Evolutionary conservation across 2,329 filamentous ascomycete genomes (phyloP), one percentile per base, ranked within the genome.

Genomic region (Colletotrichum lupini): DNA sequence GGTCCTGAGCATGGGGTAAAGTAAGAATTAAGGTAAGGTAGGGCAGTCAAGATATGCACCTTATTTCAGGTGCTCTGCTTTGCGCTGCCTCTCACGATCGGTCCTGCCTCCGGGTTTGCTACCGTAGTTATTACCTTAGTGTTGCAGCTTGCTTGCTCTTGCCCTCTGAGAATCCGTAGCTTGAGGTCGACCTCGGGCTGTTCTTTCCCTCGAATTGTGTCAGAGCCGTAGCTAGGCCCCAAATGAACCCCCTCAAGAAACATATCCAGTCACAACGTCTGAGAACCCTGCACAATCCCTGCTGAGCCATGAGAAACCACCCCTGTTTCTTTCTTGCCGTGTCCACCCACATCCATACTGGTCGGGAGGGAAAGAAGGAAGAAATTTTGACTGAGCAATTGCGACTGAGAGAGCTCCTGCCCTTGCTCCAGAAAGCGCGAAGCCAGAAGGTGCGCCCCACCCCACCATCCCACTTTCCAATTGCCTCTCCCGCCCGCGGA

Each of bases 401-500:
- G 42, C 16, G 16, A n/a, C 42, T 49, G 42, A n/a, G 42, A 46
- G 42, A 37, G 26, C 26, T 24, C 35, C 22, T 59, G 56, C 58
- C 30, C 28, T 58, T 58, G 52, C 57, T 28, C 65, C 42, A 62
- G 42, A 28, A 24, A 35, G 30, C 42, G 12, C 30, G 30, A 56
- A 32, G 30, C 30, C 30, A 32, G 30, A 32, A 16, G 8, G 46
- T 19, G 46, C 26, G 70, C 57, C 67, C 61, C 60, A 65, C 53
- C 11, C 46, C 66, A 53, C 70, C 59, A 53, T 52, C 60, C 46
- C 61, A 67, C 71, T 32, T 70, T 53, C 60, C 60, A 55, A 28
- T 67, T 58, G 71, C 71, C 71, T 73, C 68, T 72, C 67, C 62
- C 68, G 62, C 30, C 66, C 59, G 59, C 66, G 66, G 58, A 56